Evolutionary conservation across 208 protist genomes (phyloP).

Genomic region (Crithidia expoeki): DNA sequence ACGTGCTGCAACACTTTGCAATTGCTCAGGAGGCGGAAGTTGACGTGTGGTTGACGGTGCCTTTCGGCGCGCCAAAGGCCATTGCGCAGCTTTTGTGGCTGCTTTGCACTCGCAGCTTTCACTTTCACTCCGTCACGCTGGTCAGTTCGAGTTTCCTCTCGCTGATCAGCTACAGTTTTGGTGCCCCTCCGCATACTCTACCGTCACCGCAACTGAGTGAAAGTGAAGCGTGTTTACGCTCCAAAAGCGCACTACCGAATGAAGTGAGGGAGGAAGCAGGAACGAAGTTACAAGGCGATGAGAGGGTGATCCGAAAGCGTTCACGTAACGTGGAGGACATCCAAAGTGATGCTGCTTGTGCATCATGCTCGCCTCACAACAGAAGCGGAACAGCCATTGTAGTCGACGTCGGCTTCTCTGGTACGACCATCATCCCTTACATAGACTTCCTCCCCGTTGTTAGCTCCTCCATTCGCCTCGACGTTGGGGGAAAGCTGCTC

Average conservation of each 20-base stretch:
- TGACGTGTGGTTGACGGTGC: constrained; percentile 75
- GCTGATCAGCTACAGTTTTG: constrained; percentile 44
- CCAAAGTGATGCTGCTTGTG: too few relatives aligned
- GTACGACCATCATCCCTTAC: constrained; percentile 75
- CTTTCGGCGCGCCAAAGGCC: constrained; percentile 62
- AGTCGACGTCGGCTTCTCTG: constrained; percentile 83
- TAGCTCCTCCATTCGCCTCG: constrained; percentile 61
- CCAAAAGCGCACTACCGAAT: too few relatives aligned
- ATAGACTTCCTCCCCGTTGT: constrained; percentile 68
- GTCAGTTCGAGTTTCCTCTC: constrained; percentile 68
- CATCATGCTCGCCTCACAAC: background rate
- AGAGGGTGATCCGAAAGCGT: too few relatives aligned
- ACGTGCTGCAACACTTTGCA: constrained; percentile 70
- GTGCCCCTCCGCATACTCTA: background rate
- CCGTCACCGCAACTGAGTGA: too few relatives aligned
- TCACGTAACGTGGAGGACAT: too few relatives aligned
- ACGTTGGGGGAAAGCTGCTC: constrained; percentile 82
- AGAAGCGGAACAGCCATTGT: constrained; percentile 43
- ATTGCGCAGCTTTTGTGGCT: constrained; percentile 54
- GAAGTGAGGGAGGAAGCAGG: too few relatives aligned
- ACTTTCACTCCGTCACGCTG: constrained; percentile 70
- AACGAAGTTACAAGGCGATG: too few relatives aligned
- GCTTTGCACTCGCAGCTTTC: constrained; percentile 63
- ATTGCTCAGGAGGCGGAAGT: constrained; percentile 63
- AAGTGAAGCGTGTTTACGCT: too few relatives aligned